Evolutionary conservation across 192 early-diverging fungal genomes (phyloP), one percentile per base, ranked within the genome.

Genomic region (Geosiphon pyriformis): DNA sequence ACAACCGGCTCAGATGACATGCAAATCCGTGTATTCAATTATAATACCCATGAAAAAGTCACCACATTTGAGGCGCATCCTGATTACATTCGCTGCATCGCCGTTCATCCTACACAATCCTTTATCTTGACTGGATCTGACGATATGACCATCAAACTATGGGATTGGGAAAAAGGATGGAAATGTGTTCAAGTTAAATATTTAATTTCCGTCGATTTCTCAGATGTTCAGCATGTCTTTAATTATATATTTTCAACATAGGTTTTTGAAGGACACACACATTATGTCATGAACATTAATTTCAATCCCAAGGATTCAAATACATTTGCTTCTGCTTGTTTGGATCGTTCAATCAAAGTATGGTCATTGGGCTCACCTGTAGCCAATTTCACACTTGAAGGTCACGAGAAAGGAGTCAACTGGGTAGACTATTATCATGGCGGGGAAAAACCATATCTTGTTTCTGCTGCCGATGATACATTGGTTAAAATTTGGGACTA

Each of bases 91-190:
- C 88, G 97, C 55, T 87, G 87, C 72, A 85, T 99, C 57, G 95
- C 95, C 22, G 92, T 99, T 30, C 97, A 99, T 72, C 92, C 92
- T 42, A 92, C 94, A n/a, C 94, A 94, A 70, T 90, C 97, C 33
- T 89, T 89, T 58, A 80, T 99, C 27, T 78, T 99, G 50, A 93
- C 94, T 1, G 87, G 92, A 58, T 96, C 95, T 3, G 97, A 99
- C 71, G 97, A 99, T 69, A 92, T 93, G 89, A 84, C 88, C 2
- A 95, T 99, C 74, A 95, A 94, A 74, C 79, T 99, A 61, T 99
- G 96, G 96, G 93, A 99, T 79, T 99, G 96, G 96, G 97, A 99
- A 46, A 96, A 96, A 77, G 87, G 86, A 73, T 99, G 97, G 97
- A 94, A 87, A 74, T 93, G 91, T 78, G 77, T 93, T 61, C 92